Evolutionary conservation across 2,329 filamentous ascomycete genomes (phyloP).

Genomic region (Trichoderma breve): DNA sequence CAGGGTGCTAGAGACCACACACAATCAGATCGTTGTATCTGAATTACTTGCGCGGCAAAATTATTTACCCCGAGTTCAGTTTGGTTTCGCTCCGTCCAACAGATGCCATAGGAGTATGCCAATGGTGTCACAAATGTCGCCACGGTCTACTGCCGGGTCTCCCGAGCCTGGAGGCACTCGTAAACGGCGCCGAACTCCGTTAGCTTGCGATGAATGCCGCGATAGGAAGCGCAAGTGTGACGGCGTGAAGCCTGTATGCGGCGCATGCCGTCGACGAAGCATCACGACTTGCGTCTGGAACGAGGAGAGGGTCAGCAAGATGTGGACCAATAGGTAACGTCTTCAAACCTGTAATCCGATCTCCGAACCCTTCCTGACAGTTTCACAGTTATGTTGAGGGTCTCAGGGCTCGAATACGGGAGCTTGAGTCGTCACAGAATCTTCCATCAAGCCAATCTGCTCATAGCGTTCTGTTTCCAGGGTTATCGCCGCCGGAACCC

Average conservation of each 20-base stretch:
- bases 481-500: not conserved
- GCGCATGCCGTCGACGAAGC: not conserved
- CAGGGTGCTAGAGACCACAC: not conserved
- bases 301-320: not conserved
- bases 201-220: not conserved
- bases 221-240: conserved; percentile 2
- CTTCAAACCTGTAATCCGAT: not conserved
- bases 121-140: not conserved
- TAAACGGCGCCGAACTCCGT: not conserved
- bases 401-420: not conserved
- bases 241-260: not conserved
- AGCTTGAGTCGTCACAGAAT: not conserved
- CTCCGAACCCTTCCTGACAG: not conserved
- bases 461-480: not conserved
- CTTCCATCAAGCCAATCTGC: not conserved
- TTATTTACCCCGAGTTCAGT: not conserved
- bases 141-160: not conserved
- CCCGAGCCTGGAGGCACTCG: not conserved
- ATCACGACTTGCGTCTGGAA: not conserved
- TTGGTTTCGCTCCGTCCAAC: not conserved
- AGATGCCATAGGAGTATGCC: not conserved
- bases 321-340: not conserved
- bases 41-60: not conserved
- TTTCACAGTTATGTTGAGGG: not conserved
- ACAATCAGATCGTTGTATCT: not conserved